These are phyloP conservation scores for Dichomitus squalens DNA, from an alignment of 1,284 basidiomycete species.

Conservation along the genomic window DNA sequence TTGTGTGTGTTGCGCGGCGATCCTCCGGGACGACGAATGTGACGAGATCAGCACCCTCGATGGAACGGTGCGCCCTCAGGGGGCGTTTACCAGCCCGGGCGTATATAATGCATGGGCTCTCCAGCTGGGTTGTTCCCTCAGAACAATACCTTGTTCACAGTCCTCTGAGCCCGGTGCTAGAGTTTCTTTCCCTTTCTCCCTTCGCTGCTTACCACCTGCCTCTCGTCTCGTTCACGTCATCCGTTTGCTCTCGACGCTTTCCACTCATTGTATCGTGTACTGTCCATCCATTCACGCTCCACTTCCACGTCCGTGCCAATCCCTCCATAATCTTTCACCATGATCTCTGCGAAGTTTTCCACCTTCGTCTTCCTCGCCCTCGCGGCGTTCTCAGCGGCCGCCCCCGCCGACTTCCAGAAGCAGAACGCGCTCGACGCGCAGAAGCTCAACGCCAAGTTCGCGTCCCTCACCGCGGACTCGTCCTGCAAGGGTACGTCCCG, in stretches of 20 bases:
- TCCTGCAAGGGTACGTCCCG: conserved; percentile 38
- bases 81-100: neutral
- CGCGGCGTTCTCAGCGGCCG: conserved; percentile 18
- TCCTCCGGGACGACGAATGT: neutral
- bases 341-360: conserved; percentile 20
- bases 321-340: conserved; percentile 1
- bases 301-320: neutral
- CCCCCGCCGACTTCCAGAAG: conserved; percentile 35
- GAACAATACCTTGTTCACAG: neutral
- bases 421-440: conserved; percentile 54
- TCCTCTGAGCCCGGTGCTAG: conserved; percentile 19
- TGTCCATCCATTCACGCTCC: neutral
- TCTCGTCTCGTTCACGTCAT: conserved; percentile 5
- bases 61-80: neutral
- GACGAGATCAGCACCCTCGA: neutral
- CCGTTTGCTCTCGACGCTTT: conserved; percentile 9
- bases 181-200: conserved; percentile 3
- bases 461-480: conserved; percentile 40
- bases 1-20: neutral
- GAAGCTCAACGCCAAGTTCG: conserved; percentile 52
- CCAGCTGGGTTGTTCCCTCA: neutral
- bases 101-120: neutral
- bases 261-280: neutral
- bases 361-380: conserved; percentile 20
- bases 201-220: neutral